phyloP scores from a whole-genome alignment of 2,329 filamentous ascomycete species.

The Paraconiothyrium brasiliense region DNA sequence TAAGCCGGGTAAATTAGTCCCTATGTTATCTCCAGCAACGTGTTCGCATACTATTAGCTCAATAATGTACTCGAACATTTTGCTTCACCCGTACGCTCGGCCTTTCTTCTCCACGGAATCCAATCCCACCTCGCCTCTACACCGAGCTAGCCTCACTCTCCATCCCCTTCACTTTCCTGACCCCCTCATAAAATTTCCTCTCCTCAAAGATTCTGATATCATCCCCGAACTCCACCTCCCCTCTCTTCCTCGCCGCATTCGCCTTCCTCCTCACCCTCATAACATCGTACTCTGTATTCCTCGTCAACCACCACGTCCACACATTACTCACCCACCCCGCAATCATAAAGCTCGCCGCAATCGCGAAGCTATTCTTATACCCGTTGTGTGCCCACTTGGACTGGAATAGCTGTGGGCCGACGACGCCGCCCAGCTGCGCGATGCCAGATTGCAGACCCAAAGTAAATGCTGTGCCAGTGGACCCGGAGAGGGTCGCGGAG shows the following conservation, averaged over 20 bases:
- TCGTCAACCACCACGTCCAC: constrained; percentile 56
- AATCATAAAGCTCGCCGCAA: constrained; percentile 50
- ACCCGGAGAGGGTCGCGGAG: constrained; percentile 38
- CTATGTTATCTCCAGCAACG: too few species aligned
- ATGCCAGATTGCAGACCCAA: constrained; percentile 56
- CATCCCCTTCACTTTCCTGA: constrained; percentile 14
- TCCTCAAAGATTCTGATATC: constrained; percentile 32
- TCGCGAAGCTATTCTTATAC: constrained; percentile 51
- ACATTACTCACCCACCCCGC: constrained; percentile 48
- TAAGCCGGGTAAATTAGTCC: too few species aligned
- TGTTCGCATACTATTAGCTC: too few species aligned
- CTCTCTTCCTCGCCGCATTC: constrained; percentile 29
- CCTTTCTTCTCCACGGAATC: neutral
- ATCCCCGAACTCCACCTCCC: constrained; percentile 23
- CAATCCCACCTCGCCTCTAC: neutral
- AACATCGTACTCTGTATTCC: constrained; percentile 54
- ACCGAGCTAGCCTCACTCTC: neutral
- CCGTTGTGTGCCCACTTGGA: constrained; percentile 54
- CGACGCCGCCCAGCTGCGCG: constrained; percentile 57
- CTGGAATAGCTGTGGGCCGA: constrained; percentile 57
- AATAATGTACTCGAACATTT: too few species aligned
- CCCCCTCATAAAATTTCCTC: constrained; percentile 25
- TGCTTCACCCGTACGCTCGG: neutral
- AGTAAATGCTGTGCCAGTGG: constrained; percentile 57
- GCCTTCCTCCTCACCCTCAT: constrained; percentile 30